Evolutionary conservation across 2,329 filamentous ascomycete genomes (phyloP).

Genomic region (Davidsoniella australis): DNA sequence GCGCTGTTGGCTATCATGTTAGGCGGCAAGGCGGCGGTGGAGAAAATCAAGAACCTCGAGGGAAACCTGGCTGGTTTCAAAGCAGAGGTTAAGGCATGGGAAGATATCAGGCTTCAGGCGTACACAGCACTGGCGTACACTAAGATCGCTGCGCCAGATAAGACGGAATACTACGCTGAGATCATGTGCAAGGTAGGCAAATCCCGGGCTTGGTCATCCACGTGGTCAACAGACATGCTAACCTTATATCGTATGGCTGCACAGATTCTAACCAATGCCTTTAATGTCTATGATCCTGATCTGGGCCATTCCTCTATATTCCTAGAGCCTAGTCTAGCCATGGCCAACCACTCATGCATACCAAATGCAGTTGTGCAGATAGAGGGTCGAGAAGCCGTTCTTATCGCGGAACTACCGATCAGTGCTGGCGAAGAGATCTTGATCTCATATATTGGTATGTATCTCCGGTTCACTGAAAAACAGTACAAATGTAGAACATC

Average conservation of each 20-base stretch:
- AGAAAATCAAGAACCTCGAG: conserved; percentile 25
- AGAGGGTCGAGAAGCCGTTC: conserved; percentile 29
- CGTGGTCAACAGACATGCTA: not conserved
- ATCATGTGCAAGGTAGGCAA: conserved; percentile 34
- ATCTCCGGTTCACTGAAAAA: not conserved
- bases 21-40: conserved; percentile 19
- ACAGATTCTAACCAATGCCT: conserved; percentile 45
- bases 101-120: conserved; percentile 32
- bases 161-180: conserved; percentile 25
- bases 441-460: conserved; percentile 43
- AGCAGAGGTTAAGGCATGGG: conserved; percentile 22
- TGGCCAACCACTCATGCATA: conserved; percentile 45
- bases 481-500: not conserved
- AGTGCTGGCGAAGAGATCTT: conserved; percentile 36
- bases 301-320: conserved; percentile 36
- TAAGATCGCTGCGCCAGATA: conserved; percentile 21
- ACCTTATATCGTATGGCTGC: not conserved
- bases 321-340: conserved; percentile 36
- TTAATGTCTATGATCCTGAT: conserved; percentile 37
- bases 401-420: conserved; percentile 34
- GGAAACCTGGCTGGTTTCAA: conserved; percentile 28
- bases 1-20: conserved; percentile 35
- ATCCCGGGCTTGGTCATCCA: not conserved
- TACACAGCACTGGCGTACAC: conserved; percentile 29
- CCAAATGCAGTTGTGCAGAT: conserved; percentile 44